These are phyloP conservation scores for Aegilops longissima DNA, from an alignment of 176 grass and related monocot genomes.

Conservation along the genomic window DNA sequence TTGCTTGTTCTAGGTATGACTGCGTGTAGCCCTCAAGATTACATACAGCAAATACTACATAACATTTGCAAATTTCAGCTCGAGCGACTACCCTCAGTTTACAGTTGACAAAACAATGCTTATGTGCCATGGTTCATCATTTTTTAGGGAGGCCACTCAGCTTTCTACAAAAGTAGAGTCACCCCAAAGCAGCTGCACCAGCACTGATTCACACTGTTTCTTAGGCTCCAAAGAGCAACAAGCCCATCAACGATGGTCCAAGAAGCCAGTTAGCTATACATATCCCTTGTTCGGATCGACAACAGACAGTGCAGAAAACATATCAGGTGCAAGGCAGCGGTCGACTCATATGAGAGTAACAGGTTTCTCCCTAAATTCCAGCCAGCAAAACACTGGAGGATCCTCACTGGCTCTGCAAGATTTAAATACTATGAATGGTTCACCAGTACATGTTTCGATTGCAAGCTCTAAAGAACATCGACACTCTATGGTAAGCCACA, in stretches of 20 bases:
- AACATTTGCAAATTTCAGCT: background rate
- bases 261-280: conserved; percentile 27
- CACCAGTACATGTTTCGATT: conserved; percentile 16
- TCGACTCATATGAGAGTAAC: background rate
- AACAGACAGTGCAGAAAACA: conserved; percentile 1
- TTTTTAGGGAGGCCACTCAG: conserved; percentile 47
- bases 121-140: background rate
- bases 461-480: conserved; percentile 11
- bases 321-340: background rate
- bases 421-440: conserved; percentile 18
- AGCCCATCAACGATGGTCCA: conserved; percentile 13
- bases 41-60: background rate
- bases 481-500: conserved; percentile 27
- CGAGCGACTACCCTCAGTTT: background rate
- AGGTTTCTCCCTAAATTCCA: conserved; percentile 21
- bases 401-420: conserved; percentile 5
- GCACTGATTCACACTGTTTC: conserved; percentile 1
- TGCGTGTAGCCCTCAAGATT: background rate
- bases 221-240: conserved; percentile 1
- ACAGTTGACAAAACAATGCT: background rate
- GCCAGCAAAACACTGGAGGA: conserved; percentile 23
- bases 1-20: conserved; percentile 62
- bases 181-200: conserved; percentile 33
- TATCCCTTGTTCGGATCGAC: background rate
- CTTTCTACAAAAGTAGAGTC: conserved; percentile 19